Evolutionary conservation across 192 early-diverging fungal species (phyloP), one percentile per base, ranked within the genome.

Genomic region (Backusella parvicylindrica): DNA sequence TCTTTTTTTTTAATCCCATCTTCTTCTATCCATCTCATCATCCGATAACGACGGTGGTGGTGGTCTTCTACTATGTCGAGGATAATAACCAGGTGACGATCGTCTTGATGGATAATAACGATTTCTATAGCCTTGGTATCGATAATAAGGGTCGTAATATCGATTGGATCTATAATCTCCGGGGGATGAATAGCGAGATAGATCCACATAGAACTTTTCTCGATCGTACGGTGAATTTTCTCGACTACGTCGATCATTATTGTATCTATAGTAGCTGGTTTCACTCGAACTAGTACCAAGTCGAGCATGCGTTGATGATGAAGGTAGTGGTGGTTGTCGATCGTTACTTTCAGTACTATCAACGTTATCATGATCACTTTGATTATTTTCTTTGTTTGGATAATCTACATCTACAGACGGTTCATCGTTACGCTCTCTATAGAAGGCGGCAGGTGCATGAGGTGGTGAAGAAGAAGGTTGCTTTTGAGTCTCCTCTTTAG

Each of bases 1-100:
- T 37, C 36, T 37, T 7, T 11, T 49, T 49, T 50, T 23, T 60
- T 68, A 72, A 56, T 72, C 53, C 71, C 71, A 76, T 47, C 65
- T 41, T 32, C 21, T 72, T 18, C 60, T 50, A 68, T 41, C 68
- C 30, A 30, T 65, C 23, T 69, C 56, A 28, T 66, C 64, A 28
- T 74, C 63, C 4, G 63, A 64, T 28, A 35, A 41, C 1, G 53
- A 15, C 11, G 41, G 23, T 0, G 53, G 53, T 8, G 21, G 53
- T 0, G 53, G 23, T 28, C 64, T 37, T 64, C 73, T 23, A 31
- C 35, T 12, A 23, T 40, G 47, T 21, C 64, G 67, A 33, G 9
- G 30, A 49, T 68, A 75, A 35, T 66, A 68, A 16, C 33, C 47
- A 23, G 71, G 53, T 35, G 71, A 72, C 2, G 32, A 49, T 6